Evolutionary conservation across 768 basidiomycete genomes (phyloP).

Genomic region (Kwoniella newhampshirensis): DNA sequence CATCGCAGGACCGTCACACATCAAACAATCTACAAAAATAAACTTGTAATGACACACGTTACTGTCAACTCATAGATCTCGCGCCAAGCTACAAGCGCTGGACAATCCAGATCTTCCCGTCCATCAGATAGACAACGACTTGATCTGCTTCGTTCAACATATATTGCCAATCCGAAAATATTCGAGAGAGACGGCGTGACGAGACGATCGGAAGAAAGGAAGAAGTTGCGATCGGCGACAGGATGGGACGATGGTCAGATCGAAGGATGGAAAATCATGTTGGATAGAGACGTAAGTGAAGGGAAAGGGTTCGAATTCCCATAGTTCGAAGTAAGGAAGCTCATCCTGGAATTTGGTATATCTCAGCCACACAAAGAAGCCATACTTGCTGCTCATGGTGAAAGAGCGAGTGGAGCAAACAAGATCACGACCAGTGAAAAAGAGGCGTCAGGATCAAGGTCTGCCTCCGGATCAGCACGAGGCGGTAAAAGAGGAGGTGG

Average conservation of each 20-base stretch:
- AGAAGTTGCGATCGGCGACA: conserved; percentile 67
- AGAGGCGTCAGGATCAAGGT: neutral
- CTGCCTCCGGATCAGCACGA: neutral
- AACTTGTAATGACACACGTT: too few species aligned
- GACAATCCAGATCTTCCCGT: conserved; percentile 4
- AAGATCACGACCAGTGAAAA: neutral
- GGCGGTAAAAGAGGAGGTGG: conserved; percentile 39
- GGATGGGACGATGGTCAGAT: conserved; percentile 76
- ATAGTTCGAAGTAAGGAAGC: neutral
- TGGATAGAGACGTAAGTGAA: conserved; percentile 76
- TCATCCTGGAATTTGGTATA: neutral
- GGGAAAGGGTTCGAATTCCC: neutral
- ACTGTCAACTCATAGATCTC: conserved; percentile 16
- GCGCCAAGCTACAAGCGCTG: conserved; percentile 3
- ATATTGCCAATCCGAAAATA: conserved; percentile 68
- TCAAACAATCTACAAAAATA: too few species aligned
- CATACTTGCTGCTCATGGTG: conserved; percentile 30
- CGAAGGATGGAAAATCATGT: conserved; percentile 87
- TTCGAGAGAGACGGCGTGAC: conserved; percentile 77
- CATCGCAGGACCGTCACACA: too few species aligned
- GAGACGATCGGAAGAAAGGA: conserved; percentile 66
- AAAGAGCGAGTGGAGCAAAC: conserved; percentile 61
- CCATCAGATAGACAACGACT: conserved; percentile 18
- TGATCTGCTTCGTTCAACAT: conserved; percentile 56
- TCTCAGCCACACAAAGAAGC: conserved; percentile 45